Evolutionary conservation across 805 yeast species (phyloP).

Genomic region (Starmerella stigmatis): DNA sequence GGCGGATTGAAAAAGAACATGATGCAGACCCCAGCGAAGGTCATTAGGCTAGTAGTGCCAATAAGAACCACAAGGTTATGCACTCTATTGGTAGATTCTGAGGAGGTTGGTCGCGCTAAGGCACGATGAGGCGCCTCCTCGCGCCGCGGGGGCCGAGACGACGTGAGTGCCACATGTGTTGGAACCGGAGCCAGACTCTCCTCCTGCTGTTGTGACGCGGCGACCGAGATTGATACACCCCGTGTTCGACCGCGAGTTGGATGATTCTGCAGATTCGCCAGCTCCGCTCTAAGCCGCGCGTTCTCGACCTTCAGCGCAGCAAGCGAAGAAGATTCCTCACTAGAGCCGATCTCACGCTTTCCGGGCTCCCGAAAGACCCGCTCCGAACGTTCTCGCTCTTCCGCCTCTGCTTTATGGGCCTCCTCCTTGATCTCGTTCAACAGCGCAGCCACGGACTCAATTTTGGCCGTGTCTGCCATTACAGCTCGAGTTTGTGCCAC

Average conservation of each 20-base stretch:
- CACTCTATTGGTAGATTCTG: slow-evolving; percentile 8
- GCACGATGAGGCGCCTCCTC: not conserved
- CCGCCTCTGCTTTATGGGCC: slow-evolving; percentile 17
- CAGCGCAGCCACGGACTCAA: slow-evolving; percentile 26
- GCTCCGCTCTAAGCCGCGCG: slow-evolving; percentile 23
- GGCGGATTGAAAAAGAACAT: slow-evolving; percentile 27
- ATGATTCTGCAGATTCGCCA: slow-evolving; percentile 5
- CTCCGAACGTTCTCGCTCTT: slow-evolving; percentile 22
- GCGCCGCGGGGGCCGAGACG: not conserved
- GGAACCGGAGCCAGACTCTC: not conserved
- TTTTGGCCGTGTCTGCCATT: slow-evolving; percentile 30
- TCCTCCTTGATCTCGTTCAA: slow-evolving; percentile 26
- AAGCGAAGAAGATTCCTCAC: slow-evolving; percentile 16
- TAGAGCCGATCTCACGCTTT: slow-evolving; percentile 28
- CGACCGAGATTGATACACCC: not conserved
- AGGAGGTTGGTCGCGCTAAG: not conserved
- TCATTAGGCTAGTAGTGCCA: slow-evolving; percentile 22
- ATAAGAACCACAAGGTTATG: slow-evolving; percentile 22
- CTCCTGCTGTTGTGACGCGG: not conserved
- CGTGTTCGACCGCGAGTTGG: not conserved
- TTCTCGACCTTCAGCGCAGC: slow-evolving; percentile 26
- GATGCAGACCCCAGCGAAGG: slow-evolving; percentile 24
- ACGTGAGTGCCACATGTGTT: not conserved
- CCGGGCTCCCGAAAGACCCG: too few relatives aligned
- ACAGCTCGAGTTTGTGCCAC: slow-evolving; percentile 30